A percentile compares a stretch with the other conserved stretches of the same genome.
phyloP scores from a whole-genome alignment of 2,329 filamentous ascomycete species.

The Cladosporium sp. region DNA sequence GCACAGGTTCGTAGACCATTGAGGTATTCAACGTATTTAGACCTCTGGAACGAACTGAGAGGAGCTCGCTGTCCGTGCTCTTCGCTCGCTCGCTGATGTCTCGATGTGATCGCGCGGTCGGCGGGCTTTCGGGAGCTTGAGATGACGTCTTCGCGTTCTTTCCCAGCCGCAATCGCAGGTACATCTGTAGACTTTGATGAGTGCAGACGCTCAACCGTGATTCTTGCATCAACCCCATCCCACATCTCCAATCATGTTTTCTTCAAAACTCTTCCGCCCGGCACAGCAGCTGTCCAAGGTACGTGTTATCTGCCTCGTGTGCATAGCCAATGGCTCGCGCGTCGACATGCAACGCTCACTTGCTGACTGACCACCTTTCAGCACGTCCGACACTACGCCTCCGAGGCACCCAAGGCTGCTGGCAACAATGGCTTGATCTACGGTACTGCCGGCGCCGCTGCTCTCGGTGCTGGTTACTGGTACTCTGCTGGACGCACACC shows the following conservation, averaged over 20 bases:
- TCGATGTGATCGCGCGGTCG: background rate
- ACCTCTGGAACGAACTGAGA: background rate
- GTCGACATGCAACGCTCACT: background rate
- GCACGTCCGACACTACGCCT: conserved; percentile 73
- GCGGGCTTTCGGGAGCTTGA: conserved; percentile 4
- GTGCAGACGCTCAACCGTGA: background rate
- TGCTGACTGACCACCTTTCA: conserved; percentile 37
- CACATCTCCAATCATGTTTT: conserved; percentile 9
- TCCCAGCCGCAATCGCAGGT: conserved; percentile 6
- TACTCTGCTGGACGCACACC: conserved; percentile 40
- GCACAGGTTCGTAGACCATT: background rate
- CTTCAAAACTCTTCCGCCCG: conserved; percentile 42
- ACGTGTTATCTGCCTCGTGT: conserved; percentile 18
- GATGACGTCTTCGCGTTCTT: background rate
- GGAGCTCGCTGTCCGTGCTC: background rate
- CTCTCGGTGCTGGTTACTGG: conserved; percentile 60
- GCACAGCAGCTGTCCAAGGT: conserved; percentile 40
- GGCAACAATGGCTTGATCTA: conserved; percentile 62
- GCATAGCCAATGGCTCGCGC: conserved; percentile 6
- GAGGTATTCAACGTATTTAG: background rate
- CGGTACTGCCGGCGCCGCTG: conserved; percentile 58
- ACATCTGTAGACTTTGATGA: background rate
- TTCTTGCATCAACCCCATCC: background rate
- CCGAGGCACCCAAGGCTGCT: conserved; percentile 55
- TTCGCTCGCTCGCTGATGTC: background rate